Conservation (phyloP, 768 basidiomycete species). For the Hypholoma sublateritium region DNA sequence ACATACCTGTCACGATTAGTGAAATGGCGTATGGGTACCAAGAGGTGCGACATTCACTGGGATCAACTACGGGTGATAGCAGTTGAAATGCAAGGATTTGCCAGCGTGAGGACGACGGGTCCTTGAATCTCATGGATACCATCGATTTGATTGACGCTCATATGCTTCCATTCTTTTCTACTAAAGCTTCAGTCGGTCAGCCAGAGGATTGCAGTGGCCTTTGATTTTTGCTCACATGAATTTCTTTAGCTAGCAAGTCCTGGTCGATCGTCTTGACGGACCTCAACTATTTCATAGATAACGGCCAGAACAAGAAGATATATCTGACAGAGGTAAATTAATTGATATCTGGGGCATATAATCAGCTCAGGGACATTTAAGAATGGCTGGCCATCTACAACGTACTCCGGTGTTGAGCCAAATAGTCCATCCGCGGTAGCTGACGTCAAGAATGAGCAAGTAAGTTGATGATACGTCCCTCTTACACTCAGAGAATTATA, state of each 20-base stretch:
- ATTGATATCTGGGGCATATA: background rate
- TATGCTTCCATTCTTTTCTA: slow-evolving; percentile 70
- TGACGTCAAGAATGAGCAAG: slow-evolving; percentile 60
- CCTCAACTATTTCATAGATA: slow-evolving; percentile 65
- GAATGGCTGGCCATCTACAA: slow-evolving; percentile 80
- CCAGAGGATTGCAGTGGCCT: background rate
- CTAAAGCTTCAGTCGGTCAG: slow-evolving; percentile 54
- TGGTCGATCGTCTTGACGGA: slow-evolving; percentile 65
- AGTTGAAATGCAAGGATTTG: background rate
- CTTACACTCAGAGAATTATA: background rate
- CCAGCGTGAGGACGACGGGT: slow-evolving; percentile 46
- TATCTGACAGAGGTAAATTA: slow-evolving; percentile 62
- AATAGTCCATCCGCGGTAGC: slow-evolving; percentile 65
- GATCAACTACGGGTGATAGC: background rate
- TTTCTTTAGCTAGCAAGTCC: slow-evolving; percentile 45
- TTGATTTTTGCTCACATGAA: background rate
- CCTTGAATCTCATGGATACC: slow-evolving; percentile 53
- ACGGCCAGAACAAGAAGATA: slow-evolving; percentile 71
- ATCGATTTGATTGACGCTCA: slow-evolving; percentile 68
- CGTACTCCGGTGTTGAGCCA: slow-evolving; percentile 59
- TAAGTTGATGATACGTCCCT: slow-evolving; percentile 24
- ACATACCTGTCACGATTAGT: slow-evolving; percentile 70
- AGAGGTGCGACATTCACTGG: slow-evolving; percentile 24
- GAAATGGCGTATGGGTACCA: slow-evolving; percentile 64
- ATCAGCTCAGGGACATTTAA: slow-evolving; percentile 21